Base-by-base conservation (phyloP, 129 eudicot species). In the Centrapalus pauciflorus region DNA sequence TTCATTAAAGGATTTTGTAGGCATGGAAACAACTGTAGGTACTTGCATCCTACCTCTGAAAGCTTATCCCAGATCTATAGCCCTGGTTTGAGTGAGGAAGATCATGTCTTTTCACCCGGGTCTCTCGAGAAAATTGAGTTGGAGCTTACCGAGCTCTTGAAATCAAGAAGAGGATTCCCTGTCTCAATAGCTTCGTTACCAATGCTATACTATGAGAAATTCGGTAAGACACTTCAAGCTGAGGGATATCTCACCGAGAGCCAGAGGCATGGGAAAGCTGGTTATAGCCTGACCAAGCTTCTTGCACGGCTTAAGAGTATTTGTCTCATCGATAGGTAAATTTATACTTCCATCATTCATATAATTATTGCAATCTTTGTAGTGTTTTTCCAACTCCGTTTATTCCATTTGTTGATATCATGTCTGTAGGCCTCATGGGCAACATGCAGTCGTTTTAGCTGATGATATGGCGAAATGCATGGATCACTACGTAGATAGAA, bases 191-290 rank as follows among this genome's bases (percentile, higher is more conserved):
- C 93, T 59, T 82, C 81, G 14, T 73, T 88, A 45, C 96, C 96
- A 1, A 75, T 75, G 70, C n/a, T 85, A 21, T 88, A 88, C 61
- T 80, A 81, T 57, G 87, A 80, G 28, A 82, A 70, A 16, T 85
- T 77, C 45, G 85, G 89, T 51, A 85, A 30, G 75, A 58, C 70
- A 1, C 76, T 85, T 59, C 96, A 86, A 59, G 96, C 95, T 4
- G 96, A 88, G 66, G 96, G 96, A 62, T 93, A 93, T 62, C 80
- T 88, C 32, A 93, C 99, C 0, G 99, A 93, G 72, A 93, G 99
- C 69, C 96, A 89, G 77, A 66, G 99, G 55, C 96, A 93, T 40
- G 99, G 96, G 46, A 84, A 84, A 76, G 93, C 99, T 30, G 96
- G 96, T 41, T 93, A 83, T 76, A 93, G 92, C 55, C 77, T 93